phyloP scores from a whole-genome alignment of 1,284 basidiomycete species.

The Malassezia yamatoensis region DNA sequence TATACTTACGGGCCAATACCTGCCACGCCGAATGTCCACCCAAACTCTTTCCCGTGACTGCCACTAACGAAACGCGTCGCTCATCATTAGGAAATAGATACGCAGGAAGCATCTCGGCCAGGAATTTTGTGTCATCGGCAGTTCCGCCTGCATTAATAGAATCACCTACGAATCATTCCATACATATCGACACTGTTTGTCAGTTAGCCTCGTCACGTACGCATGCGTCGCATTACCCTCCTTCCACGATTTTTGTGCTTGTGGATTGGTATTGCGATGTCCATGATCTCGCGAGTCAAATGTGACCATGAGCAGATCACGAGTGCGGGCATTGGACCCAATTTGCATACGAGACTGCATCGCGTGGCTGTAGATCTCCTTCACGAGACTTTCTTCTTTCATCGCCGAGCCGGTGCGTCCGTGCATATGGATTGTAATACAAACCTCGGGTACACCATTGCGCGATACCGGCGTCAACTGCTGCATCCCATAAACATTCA shows the following conservation, averaged over 20 bases:
- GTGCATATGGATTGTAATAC: constrained; percentile 38
- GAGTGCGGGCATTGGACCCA: constrained; percentile 10
- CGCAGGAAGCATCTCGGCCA: constrained; percentile 68
- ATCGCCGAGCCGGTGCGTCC: constrained; percentile 36
- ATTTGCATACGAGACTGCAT: constrained; percentile 19
- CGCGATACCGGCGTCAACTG: constrained; percentile 25
- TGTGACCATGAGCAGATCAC: constrained; percentile 43
- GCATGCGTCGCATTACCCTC: constrained; percentile 40
- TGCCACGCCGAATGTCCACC: constrained; percentile 72
- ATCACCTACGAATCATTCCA: constrained; percentile 31
- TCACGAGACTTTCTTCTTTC: constrained; percentile 33
- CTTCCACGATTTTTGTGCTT: constrained; percentile 46
- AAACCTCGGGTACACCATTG: constrained; percentile 26
- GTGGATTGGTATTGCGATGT: constrained; percentile 34
- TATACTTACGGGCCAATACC: constrained; percentile 49
- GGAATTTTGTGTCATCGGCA: constrained; percentile 63
- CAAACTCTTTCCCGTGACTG: constrained; percentile 60
- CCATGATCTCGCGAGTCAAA: constrained; percentile 50
- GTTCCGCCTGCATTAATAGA: constrained; percentile 52
- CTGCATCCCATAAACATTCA: constrained; percentile 37
- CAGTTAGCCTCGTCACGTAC: constrained; percentile 1
- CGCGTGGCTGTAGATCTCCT: constrained; percentile 31
- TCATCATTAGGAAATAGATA: constrained; percentile 68
- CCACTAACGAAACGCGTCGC: constrained; percentile 59
- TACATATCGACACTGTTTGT: constrained; percentile 42